Percentiles rank a stretch among this genome's conserved stretches.
Conservation (phyloP, 345 rosid genomes). For the Trapa incisa region DNA sequence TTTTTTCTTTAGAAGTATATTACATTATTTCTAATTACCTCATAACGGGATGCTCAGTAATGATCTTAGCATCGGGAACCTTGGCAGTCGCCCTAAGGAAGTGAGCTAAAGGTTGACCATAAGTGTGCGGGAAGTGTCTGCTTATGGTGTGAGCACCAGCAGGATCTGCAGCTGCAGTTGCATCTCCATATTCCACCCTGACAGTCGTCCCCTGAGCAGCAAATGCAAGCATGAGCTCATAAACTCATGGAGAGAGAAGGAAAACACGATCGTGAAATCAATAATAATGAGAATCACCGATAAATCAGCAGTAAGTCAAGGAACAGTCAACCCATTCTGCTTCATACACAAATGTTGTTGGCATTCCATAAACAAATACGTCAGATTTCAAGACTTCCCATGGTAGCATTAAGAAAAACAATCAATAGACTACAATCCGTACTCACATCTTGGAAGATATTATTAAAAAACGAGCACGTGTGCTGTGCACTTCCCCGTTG, state of each 20-base stretch:
- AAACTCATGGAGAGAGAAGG: neutral
- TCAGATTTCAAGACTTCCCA: neutral
- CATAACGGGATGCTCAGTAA: conserved; percentile 62
- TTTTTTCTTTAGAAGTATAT: too few species aligned
- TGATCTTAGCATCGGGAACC: conserved; percentile 88
- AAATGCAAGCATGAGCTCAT: neutral
- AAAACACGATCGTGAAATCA: neutral
- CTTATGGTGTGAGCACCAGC: conserved; percentile 51
- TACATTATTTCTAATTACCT: conserved; percentile 26
- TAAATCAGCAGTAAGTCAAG: neutral
- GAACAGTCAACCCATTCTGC: neutral
- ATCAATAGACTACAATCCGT: neutral
- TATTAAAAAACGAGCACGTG: neutral
- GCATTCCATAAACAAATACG: neutral
- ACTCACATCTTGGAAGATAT: neutral
- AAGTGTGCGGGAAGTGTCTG: conserved; percentile 69
- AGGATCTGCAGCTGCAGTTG: conserved; percentile 52
- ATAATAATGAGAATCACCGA: neutral
- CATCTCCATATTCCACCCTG: conserved; percentile 89
- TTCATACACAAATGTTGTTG: neutral
- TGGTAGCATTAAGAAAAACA: neutral
- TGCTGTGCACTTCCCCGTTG: neutral
- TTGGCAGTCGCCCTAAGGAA: conserved; percentile 75
- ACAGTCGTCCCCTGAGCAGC: conserved; percentile 78
- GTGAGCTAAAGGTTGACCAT: conserved; percentile 89